phyloP scores from a whole-genome alignment of 208 protist species.

The Trypanosoma vivax region DNA sequence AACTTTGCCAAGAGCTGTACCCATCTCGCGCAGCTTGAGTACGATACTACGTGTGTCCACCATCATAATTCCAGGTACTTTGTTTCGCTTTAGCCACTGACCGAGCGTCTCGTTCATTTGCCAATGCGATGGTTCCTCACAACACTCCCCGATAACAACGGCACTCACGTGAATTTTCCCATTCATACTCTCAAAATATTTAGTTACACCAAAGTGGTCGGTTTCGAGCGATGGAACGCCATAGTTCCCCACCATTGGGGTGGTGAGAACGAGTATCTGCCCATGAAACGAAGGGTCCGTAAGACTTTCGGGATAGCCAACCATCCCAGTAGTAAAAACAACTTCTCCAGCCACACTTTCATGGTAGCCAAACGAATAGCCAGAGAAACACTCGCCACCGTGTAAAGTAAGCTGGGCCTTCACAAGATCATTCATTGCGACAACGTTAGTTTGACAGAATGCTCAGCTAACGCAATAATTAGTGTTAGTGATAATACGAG shows the following conservation, averaged over 20 bases:
- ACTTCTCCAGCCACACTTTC: slow-evolving; percentile 82
- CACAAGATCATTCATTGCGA: slow-evolving; percentile 1
- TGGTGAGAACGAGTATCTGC: slow-evolving; percentile 97
- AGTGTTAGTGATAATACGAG: no score
- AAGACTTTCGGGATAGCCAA: slow-evolving; percentile 91
- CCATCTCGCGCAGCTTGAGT: slow-evolving; percentile 93
- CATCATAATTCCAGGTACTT: slow-evolving; percentile 96
- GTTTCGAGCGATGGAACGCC: slow-evolving; percentile 87
- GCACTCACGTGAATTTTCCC: slow-evolving; percentile 86
- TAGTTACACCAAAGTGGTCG: slow-evolving; percentile 91
- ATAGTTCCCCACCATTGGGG: slow-evolving; percentile 98
- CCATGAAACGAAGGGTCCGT: slow-evolving; percentile 97
- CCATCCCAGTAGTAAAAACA: slow-evolving; percentile 94
- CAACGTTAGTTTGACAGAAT: no score
- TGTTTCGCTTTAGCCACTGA: slow-evolving; percentile 88
- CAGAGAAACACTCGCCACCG: slow-evolving; percentile 91
- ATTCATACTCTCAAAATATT: slow-evolving; percentile 93
- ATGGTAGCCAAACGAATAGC: slow-evolving; percentile 95
- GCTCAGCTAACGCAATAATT: no score
- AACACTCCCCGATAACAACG: slow-evolving; percentile 93
- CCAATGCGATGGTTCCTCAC: slow-evolving; percentile 94
- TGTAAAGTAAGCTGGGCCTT: slow-evolving; percentile 87
- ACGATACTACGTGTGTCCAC: slow-evolving; percentile 98
- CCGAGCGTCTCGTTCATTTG: slow-evolving; percentile 77
- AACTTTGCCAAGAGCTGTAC: slow-evolving; percentile 89